Conservation (phyloP, 495 filamentous ascomycete species). For the Talaromyces adpressus region DNA sequence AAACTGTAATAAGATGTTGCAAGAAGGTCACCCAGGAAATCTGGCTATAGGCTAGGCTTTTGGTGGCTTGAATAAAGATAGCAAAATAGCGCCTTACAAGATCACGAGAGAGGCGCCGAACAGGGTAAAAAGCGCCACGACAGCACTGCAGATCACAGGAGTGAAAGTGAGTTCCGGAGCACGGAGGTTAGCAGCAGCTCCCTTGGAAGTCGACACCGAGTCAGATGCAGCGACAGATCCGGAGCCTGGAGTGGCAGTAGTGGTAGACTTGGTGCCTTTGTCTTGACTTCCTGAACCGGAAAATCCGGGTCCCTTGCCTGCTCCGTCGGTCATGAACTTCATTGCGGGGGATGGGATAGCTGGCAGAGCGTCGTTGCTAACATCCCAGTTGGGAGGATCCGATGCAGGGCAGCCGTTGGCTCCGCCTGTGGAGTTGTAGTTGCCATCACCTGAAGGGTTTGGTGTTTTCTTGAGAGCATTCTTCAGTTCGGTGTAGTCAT, state of each 20-base stretch:
- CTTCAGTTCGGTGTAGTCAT: constrained; percentile 65
- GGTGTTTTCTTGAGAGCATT: constrained; percentile 53
- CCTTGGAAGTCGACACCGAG: constrained; percentile 29
- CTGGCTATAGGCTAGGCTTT: background rate
- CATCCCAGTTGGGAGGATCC: constrained; percentile 62
- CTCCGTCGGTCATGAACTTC: constrained; percentile 65
- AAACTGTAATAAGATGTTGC: background rate
- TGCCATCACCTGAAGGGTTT: constrained; percentile 67
- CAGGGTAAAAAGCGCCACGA: constrained; percentile 53
- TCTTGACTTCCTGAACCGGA: constrained; percentile 66
- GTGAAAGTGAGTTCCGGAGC: constrained; percentile 42
- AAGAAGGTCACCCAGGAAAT: background rate
- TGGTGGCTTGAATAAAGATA: background rate
- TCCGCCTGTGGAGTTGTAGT: constrained; percentile 61
- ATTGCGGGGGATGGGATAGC: constrained; percentile 62
- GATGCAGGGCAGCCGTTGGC: constrained; percentile 62
- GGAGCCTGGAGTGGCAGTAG: constrained; percentile 57
- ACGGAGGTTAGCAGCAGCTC: constrained; percentile 38
- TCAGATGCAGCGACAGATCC: constrained; percentile 32
- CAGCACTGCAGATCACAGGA: constrained; percentile 45
- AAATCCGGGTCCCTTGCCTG: constrained; percentile 67
- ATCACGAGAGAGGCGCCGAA: constrained; percentile 54
- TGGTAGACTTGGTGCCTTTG: constrained; percentile 51
- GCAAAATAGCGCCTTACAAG: constrained; percentile 18
- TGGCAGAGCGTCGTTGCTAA: constrained; percentile 60